These are phyloP conservation scores for Nematodospora anomalae DNA, from an alignment of 1,139 yeast genomes.

Conservation along the genomic window DNA sequence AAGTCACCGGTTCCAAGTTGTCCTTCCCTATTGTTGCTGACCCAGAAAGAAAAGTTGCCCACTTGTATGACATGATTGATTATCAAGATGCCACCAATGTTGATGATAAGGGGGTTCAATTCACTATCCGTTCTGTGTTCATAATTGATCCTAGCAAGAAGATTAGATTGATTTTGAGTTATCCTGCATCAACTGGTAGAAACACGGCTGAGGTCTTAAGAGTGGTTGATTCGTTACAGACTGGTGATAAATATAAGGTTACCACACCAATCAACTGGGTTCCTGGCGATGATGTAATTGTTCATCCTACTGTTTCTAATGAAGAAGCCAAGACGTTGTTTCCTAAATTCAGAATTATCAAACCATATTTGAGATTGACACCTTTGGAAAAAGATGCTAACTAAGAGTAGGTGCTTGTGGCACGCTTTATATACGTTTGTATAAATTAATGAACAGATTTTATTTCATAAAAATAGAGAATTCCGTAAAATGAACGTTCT, in stretches of 20 bases:
- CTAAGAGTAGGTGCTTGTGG: neutral
- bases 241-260: constrained; percentile 67
- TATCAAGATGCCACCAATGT: constrained; percentile 82
- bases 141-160: constrained; percentile 79
- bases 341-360: constrained; percentile 74
- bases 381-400: constrained; percentile 25
- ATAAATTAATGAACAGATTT: no score
- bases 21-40: constrained; percentile 83
- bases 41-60: constrained; percentile 66
- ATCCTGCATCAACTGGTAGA: constrained; percentile 87
- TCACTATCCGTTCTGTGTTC: constrained; percentile 81
- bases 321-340: constrained; percentile 71
- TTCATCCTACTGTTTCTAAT: constrained; percentile 70
- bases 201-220: constrained; percentile 86
- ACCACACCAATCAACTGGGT: constrained; percentile 88
- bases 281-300: constrained; percentile 83
- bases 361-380: constrained; percentile 64
- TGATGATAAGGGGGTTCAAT: constrained; percentile 66
- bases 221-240: constrained; percentile 77
- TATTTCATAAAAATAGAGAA: no score
- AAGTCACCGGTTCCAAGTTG: constrained; percentile 65
- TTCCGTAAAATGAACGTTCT: no score
- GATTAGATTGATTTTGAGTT: constrained; percentile 68
- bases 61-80: constrained; percentile 76
- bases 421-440: no score